Evolutionary conservation across 108 stramenopile genomes (phyloP).

Genomic region (Fistulifera solaris): DNA sequence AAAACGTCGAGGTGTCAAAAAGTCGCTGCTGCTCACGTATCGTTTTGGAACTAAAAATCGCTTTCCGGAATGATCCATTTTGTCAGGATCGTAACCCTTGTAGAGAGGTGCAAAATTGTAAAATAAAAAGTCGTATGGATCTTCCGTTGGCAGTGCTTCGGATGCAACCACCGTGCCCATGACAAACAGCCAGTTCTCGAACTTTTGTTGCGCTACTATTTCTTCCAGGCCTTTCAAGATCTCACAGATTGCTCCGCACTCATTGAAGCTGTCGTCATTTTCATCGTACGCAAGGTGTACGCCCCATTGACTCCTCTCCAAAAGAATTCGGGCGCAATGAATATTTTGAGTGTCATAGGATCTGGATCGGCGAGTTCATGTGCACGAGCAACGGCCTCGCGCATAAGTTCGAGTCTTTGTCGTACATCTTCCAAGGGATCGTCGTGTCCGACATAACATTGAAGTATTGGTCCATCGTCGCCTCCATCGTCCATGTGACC

Average conservation of each 20-base stretch:
- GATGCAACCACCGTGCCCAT: constrained; percentile 59
- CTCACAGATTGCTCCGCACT: neutral
- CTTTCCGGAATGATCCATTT: constrained; percentile 33
- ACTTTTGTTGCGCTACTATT: constrained; percentile 39
- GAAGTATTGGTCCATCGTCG: constrained; percentile 5
- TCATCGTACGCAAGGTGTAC: constrained; percentile 37
- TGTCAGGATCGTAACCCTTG: constrained; percentile 53
- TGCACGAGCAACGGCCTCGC: constrained; percentile 49
- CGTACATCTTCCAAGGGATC: constrained; percentile 37
- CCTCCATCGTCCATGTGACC: constrained; percentile 26
- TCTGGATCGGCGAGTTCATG: constrained; percentile 33
- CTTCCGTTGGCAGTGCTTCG: constrained; percentile 30
- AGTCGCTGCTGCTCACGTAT: constrained; percentile 54
- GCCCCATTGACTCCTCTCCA: constrained; percentile 51
- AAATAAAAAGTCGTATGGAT: constrained; percentile 40
- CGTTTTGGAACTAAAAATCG: constrained; percentile 62
- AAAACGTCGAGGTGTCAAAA: constrained; percentile 45
- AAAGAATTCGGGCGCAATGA: constrained; percentile 71
- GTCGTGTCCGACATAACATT: constrained; percentile 56
- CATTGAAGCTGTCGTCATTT: neutral
- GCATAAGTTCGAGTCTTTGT: constrained; percentile 44
- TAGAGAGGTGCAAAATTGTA: constrained; percentile 69
- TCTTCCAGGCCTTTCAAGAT: constrained; percentile 26
- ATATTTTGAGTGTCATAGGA: constrained; percentile 41
- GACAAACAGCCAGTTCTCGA: constrained; percentile 62